Percentiles rank a stretch among this genome's conserved stretches.
Evolutionary conservation across 1,284 basidiomycete genomes (phyloP).

Genomic region (Cutaneotrichosporon dermatis): DNA sequence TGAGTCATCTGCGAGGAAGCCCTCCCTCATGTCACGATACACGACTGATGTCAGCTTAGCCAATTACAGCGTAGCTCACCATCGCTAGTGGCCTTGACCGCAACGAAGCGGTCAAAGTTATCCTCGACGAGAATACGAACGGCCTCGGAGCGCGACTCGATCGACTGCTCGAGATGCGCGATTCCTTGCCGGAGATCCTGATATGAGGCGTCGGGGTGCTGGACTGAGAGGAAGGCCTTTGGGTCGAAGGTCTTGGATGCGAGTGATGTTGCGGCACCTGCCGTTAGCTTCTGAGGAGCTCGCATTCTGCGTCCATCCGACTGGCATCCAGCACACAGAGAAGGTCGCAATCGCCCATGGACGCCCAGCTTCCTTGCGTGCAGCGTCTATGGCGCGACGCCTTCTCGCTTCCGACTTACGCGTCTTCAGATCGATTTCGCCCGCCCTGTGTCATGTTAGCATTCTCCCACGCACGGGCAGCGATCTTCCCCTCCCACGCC

Average conservation of each 20-base stretch:
- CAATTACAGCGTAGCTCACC: conserved; percentile 54
- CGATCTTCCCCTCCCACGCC: not conserved
- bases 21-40: conserved; percentile 88
- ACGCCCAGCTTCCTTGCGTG: not conserved
- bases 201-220: conserved; percentile 94
- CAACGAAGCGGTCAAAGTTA: conserved; percentile 96
- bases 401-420: conserved; percentile 25
- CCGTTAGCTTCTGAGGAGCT: not conserved
- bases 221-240: conserved; percentile 82
- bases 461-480: not conserved
- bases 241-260: conserved; percentile 95
- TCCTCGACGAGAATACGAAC: conserved; percentile 93
- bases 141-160: conserved; percentile 86
- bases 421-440: conserved; percentile 41
- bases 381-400: not conserved
- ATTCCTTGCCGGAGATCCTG: conserved; percentile 80
- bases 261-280: conserved; percentile 74
- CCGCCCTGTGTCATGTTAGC: conserved; percentile 20
- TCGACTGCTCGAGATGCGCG: conserved; percentile 63
- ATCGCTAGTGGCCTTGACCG: conserved; percentile 93
- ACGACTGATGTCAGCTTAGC: conserved; percentile 57
- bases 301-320: not conserved
- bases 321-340: not conserved
- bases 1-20: conserved; percentile 66
- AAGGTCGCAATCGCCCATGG: not conserved